A percentile compares a stretch with the other conserved stretches of the same genome.
Conservation (phyloP, 768 basidiomycete genomes). For the Flagelloscypha sp. region DNA sequence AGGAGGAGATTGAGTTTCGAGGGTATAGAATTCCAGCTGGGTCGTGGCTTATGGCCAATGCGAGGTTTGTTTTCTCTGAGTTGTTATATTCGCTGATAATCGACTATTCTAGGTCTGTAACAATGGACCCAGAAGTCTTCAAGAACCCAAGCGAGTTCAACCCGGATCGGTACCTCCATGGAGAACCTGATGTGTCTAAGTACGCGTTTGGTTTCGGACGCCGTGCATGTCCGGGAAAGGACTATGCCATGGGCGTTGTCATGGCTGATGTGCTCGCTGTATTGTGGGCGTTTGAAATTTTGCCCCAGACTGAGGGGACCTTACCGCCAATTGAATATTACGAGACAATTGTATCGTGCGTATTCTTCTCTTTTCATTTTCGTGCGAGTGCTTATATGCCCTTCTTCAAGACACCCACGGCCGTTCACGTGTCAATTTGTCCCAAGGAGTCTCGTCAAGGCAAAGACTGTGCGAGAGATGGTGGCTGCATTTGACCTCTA, state of each 20-base stretch:
- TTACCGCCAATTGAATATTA: too few species aligned
- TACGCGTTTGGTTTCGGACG: constrained; percentile 12
- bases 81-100: not conserved
- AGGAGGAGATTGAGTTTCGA: constrained; percentile 1
- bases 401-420: too few species aligned
- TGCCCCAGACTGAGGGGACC: too few species aligned
- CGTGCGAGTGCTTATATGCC: too few species aligned
- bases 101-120: not conserved
- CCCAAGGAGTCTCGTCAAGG: too few species aligned
- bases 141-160: constrained; percentile 5
- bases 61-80: not conserved
- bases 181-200: not conserved
- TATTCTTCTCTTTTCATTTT: too few species aligned
- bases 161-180: constrained; percentile 5
- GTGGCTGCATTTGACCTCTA: too few species aligned
- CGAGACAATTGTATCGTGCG: too few species aligned
- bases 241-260: not conserved
- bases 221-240: not conserved
- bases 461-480: too few species aligned
- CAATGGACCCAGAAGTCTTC: not conserved
- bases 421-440: too few species aligned
- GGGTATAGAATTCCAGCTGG: constrained; percentile 3
- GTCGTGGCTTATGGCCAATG: not conserved
- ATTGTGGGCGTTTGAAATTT: too few species aligned
- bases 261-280: too few species aligned